phyloP scores from a whole-genome alignment of 768 basidiomycete species.

The Auricularia heimuer region DNA sequence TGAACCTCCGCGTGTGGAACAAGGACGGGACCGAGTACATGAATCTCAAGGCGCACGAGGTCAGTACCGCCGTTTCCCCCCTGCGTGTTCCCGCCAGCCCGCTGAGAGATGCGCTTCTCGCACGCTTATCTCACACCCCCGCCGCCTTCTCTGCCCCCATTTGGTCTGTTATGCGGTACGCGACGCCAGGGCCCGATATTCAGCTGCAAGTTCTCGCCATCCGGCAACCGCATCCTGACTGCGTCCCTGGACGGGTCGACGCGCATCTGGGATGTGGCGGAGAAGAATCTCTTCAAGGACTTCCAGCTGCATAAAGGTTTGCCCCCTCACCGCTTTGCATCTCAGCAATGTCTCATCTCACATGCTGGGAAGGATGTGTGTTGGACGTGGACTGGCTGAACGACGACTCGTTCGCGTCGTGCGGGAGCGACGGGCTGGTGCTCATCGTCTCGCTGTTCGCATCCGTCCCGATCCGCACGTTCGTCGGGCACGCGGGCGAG shows the following conservation, averaged over 20 bases:
- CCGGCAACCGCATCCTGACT: not conserved
- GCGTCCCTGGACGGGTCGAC: not conserved
- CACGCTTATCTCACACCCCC: not conserved
- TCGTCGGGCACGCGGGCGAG: constrained; percentile 62
- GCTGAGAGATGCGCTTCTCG: constrained; percentile 19
- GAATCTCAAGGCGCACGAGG: constrained; percentile 45
- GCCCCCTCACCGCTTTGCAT: not conserved
- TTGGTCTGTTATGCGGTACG: no score
- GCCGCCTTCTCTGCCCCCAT: constrained; percentile 5
- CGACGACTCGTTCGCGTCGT: constrained; percentile 59
- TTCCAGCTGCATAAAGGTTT: constrained; percentile 58
- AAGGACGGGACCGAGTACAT: constrained; percentile 53
- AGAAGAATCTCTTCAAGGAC: not conserved
- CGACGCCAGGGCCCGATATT: not conserved
- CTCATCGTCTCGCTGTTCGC: constrained; percentile 50
- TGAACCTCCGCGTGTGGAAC: constrained; percentile 58
- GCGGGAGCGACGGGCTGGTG: constrained; percentile 58
- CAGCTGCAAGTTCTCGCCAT: not conserved
- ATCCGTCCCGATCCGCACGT: not conserved
- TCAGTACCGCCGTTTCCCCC: constrained; percentile 21
- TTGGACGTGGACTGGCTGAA: constrained; percentile 75
- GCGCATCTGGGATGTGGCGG: not conserved
- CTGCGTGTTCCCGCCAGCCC: constrained; percentile 2
- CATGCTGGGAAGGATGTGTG: constrained; percentile 47
- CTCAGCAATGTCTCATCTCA: not conserved